A percentile compares a stretch with the other conserved stretches of the same genome.
These are phyloP conservation scores for Amanita rimosa DNA, from an alignment of 768 basidiomycete species.

Conservation along the genomic window DNA sequence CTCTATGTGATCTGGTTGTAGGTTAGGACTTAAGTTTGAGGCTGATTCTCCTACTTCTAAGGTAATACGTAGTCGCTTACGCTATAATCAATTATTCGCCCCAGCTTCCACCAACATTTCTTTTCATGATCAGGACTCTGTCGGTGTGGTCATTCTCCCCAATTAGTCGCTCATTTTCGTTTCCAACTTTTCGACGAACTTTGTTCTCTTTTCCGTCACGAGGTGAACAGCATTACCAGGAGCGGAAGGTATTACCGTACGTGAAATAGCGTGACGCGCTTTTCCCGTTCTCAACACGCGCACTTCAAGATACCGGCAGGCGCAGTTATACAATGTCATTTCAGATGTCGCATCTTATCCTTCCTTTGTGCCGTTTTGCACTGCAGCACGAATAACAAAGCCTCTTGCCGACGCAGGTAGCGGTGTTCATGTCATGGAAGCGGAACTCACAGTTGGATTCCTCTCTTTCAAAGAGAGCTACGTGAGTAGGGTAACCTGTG, in stretches of 20 bases:
- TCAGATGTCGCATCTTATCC: constrained; percentile 82
- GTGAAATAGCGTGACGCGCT: constrained; percentile 19
- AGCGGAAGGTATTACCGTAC: constrained; percentile 82
- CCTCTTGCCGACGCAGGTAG: constrained; percentile 15
- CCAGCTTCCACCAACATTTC: no score
- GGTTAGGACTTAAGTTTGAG: neutral
- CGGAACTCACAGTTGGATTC: constrained; percentile 84
- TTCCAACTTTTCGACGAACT: constrained; percentile 15
- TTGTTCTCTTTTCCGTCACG: constrained; percentile 41
- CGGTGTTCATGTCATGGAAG: constrained; percentile 48
- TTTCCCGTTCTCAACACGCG: constrained; percentile 2
- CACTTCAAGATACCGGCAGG: constrained; percentile 53
- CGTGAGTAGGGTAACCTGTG: constrained; percentile 72
- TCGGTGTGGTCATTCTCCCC: neutral
- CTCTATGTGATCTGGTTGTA: neutral
- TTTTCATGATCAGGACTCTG: neutral
- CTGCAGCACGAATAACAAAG: constrained; percentile 51
- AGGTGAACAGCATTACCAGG: constrained; percentile 60
- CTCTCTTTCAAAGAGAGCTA: constrained; percentile 83
- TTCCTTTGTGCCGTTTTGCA: constrained; percentile 85
- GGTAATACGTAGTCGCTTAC: no score
- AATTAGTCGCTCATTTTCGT: neutral
- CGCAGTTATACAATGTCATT: constrained; percentile 77
- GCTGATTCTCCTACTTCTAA: no score
- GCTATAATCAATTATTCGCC: no score